phyloP scores from a whole-genome alignment of 1,139 yeast species.

The Taphrina deformans region DNA sequence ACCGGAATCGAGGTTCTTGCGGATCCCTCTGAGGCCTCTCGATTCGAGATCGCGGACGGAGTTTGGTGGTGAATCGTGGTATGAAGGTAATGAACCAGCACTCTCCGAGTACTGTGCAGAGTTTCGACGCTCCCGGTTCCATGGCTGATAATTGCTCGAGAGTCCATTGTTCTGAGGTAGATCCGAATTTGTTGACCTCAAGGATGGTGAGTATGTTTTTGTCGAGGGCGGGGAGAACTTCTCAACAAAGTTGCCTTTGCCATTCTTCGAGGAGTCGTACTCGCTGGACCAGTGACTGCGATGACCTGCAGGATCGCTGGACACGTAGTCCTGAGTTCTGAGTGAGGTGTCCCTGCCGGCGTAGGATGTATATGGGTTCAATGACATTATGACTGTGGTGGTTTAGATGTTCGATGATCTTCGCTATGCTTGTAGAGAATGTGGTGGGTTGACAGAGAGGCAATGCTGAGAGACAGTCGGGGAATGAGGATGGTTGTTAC shows the following conservation, averaged over 20 bases:
- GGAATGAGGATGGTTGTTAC: not conserved
- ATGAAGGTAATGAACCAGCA: conserved; percentile 13
- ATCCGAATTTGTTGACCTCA: not conserved
- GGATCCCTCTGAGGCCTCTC: not conserved
- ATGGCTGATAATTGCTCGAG: not conserved
- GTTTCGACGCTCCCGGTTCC: not conserved
- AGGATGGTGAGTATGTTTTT: conserved; percentile 5
- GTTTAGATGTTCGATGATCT: not conserved
- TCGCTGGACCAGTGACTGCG: conserved; percentile 12
- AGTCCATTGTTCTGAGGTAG: not conserved
- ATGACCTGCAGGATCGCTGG: not conserved
- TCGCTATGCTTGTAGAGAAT: conserved; percentile 8
- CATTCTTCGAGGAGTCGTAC: not conserved
- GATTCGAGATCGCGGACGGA: not conserved
- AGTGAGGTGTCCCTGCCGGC: not conserved
- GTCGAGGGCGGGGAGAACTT: conserved; percentile 16
- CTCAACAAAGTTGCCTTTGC: conserved; percentile 12
- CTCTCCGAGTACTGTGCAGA: conserved; percentile 15
- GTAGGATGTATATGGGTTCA: conserved; percentile 3
- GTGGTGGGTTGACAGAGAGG: not conserved
- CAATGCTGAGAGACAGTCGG: not conserved
- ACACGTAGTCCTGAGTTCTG: not conserved
- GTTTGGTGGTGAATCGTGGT: conserved; percentile 15
- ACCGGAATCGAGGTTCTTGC: conserved; percentile 11
- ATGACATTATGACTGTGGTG: not conserved